A percentile compares a stretch with the other conserved stretches of the same genome.
These are phyloP conservation scores for Primulina eburnea DNA, from an alignment of 257 asterid genomes.

Conservation along the genomic window DNA sequence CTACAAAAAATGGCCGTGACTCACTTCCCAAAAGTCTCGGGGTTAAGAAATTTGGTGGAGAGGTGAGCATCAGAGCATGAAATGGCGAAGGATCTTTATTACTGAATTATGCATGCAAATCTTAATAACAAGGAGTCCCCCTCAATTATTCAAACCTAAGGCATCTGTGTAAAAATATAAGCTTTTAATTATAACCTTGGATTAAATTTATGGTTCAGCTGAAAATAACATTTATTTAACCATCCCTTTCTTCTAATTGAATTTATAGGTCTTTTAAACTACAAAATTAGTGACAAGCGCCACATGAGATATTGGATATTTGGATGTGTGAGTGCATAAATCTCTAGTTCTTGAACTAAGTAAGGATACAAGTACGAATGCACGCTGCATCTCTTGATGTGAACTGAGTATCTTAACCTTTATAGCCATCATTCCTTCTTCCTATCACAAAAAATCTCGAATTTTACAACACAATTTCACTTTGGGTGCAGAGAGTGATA, in stretches of 20 bases:
- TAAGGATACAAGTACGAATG: constrained; percentile 23
- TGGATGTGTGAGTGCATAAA: neutral
- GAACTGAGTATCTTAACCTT: constrained; percentile 6
- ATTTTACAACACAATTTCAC: constrained; percentile 12
- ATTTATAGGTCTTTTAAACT: neutral
- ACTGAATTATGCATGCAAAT: constrained; percentile 7
- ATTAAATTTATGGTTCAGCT: neutral
- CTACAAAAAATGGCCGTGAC: constrained; percentile 92
- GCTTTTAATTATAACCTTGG: neutral
- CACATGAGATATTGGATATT: neutral
- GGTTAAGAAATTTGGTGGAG: constrained; percentile 93
- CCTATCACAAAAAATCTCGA: neutral
- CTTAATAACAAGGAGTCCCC: neutral
- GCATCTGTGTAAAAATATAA: neutral
- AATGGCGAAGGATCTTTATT: neutral
- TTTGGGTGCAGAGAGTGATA: constrained; percentile 62
- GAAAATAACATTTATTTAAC: neutral
- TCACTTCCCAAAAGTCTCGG: constrained; percentile 86
- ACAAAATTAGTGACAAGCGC: neutral
- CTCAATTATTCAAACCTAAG: neutral
- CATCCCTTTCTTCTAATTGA: neutral
- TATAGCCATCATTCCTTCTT: neutral
- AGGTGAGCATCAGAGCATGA: constrained; percentile 47
- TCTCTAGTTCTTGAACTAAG: constrained; percentile 35
- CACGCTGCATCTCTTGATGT: constrained; percentile 2